Conservation (phyloP, 2,329 filamentous ascomycete species). For the Helotiales sp. region DNA sequence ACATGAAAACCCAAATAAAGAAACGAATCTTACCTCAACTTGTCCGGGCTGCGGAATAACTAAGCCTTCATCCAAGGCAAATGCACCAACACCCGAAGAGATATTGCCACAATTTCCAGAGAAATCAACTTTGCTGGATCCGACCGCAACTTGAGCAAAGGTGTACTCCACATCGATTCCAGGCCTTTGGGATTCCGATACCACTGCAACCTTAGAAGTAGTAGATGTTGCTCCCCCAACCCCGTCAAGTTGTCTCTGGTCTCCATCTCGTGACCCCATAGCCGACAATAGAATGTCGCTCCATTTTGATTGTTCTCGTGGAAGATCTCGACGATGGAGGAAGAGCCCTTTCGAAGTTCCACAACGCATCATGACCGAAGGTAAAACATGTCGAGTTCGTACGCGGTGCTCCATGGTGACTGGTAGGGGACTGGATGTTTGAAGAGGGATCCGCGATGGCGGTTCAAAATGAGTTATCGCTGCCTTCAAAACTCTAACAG, state of each 20-base stretch:
- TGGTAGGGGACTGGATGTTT: no score
- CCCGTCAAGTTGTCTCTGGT: slow-evolving; percentile 72
- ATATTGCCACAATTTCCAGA: slow-evolving; percentile 77
- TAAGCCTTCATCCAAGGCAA: slow-evolving; percentile 60
- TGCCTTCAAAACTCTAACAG: no score
- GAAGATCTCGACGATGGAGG: slow-evolving; percentile 57
- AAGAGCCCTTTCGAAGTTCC: slow-evolving; percentile 58
- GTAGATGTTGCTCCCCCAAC: slow-evolving; percentile 71
- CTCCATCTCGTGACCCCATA: slow-evolving; percentile 67
- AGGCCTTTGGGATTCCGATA: slow-evolving; percentile 53
- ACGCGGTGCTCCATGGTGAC: neutral
- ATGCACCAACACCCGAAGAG: slow-evolving; percentile 64
- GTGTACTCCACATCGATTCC: slow-evolving; percentile 69
- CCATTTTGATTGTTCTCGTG: slow-evolving; percentile 51
- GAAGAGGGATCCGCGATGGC: no score
- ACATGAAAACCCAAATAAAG: slow-evolving; percentile 2
- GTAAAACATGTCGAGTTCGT: neutral
- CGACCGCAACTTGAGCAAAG: slow-evolving; percentile 70
- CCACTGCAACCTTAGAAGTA: slow-evolving; percentile 70
- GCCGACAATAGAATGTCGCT: slow-evolving; percentile 59
- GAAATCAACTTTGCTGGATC: slow-evolving; percentile 62
- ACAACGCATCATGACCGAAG: slow-evolving; percentile 14
- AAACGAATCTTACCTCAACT: slow-evolving; percentile 20
- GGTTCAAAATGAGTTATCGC: no score
- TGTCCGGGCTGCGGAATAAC: slow-evolving; percentile 41